A percentile compares a stretch with the other conserved stretches of the same genome.
Conservation (phyloP, 805 yeast species). For the Candida piceae region DNA sequence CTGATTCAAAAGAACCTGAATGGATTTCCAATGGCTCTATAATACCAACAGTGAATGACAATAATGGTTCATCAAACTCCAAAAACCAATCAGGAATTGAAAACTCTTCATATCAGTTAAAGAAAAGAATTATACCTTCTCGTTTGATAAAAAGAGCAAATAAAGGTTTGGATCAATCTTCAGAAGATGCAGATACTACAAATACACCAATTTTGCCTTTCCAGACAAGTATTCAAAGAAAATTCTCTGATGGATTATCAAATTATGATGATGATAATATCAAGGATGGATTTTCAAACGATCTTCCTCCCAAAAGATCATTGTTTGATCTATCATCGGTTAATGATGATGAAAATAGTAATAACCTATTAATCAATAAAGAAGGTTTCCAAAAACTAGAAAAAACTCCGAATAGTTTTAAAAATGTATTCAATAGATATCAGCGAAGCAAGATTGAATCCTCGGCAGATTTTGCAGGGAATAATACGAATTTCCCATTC, state of each 20-base stretch:
- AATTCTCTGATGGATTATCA: conserved; percentile 5
- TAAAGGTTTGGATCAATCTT: conserved; percentile 50
- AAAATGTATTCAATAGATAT: conserved; percentile 40
- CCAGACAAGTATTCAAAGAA: conserved; percentile 17
- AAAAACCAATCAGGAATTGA: background rate
- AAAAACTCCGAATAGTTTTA: conserved; percentile 37
- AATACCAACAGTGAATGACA: background rate
- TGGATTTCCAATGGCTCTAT: conserved; percentile 6
- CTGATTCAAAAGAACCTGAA: conserved; percentile 14
- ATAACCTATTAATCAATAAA: conserved; percentile 27
- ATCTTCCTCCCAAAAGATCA: conserved; percentile 46
- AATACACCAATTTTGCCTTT: conserved; percentile 21
- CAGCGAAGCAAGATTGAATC: conserved; percentile 17
- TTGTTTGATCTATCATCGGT: conserved; percentile 42
- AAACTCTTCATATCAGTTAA: conserved; percentile 36
- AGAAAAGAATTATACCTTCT: conserved; percentile 44
- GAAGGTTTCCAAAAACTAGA: conserved; percentile 33
- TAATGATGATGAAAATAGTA: conserved; percentile 36
- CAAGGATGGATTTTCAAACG: conserved; percentile 30
- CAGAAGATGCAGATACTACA: conserved; percentile 18
- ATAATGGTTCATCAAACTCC: background rate
- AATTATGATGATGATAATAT: conserved; percentile 15
- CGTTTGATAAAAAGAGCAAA: conserved; percentile 38
- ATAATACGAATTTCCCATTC: conserved; percentile 14
- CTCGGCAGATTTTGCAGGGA: conserved; percentile 3